Evolutionary conservation across 106 monocot genomes (phyloP).

Genomic region (Amphibolis antarctica): DNA sequence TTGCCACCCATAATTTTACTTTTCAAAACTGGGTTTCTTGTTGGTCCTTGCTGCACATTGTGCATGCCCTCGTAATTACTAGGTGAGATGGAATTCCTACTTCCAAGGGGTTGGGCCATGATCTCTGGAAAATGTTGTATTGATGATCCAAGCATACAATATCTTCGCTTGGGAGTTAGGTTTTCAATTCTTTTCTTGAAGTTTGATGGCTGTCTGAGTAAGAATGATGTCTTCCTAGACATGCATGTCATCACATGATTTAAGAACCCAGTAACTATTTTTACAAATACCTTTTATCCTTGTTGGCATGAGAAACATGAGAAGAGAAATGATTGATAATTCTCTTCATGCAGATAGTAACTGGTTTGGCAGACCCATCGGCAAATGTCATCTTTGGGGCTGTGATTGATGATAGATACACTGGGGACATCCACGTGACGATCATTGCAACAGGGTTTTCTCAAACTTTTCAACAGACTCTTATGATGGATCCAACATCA

Average conservation of each 20-base stretch:
- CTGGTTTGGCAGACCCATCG: conserved; percentile 27
- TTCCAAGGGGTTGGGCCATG: too few relatives aligned
- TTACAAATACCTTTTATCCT: neutral
- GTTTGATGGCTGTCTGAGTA: neutral
- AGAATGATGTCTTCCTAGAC: neutral
- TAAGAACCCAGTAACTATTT: neutral
- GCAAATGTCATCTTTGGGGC: conserved; percentile 33
- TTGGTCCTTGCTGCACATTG: too few relatives aligned
- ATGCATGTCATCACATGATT: neutral
- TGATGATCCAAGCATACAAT: too few relatives aligned
- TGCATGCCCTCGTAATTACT: too few relatives aligned
- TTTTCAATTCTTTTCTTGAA: neutral
- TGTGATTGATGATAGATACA: conserved; percentile 28
- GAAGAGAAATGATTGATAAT: neutral
- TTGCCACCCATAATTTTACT: neutral
- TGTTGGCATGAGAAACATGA: neutral
- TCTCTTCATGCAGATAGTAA: conserved; percentile 15
- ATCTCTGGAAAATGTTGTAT: too few relatives aligned
- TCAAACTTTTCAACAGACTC: conserved; percentile 23
- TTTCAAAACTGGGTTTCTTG: neutral
- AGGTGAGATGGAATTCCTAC: too few relatives aligned
- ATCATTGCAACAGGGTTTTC: conserved; percentile 31
- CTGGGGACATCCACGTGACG: conserved; percentile 24
- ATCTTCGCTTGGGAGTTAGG: too few relatives aligned
- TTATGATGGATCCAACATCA: conserved; percentile 20